Base-by-base conservation (phyloP, 208 protist species). In the Dictyostelium gargantuum region DNA sequence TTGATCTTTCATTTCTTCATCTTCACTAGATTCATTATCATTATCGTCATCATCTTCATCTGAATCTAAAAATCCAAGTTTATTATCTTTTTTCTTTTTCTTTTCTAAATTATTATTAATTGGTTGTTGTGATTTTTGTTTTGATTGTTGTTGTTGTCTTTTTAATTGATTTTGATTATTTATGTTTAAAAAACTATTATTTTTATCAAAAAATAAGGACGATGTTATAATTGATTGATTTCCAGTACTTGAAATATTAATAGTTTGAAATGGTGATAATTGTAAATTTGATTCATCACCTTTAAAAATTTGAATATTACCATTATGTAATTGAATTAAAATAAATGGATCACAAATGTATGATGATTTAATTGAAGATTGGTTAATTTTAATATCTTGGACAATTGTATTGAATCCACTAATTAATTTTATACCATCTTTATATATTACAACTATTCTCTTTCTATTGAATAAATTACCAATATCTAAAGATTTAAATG, bases 261-360 rank as follows among this genome's bases (percentile, higher is more conserved):
- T 61, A 11, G 23, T n/a, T 42, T 40, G 6, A 70, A 70, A 70
- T 70, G 38, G 29, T 23, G 15, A 11, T 40, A 70, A 40, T 70
- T 26, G 15, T 23, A 40, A 40, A 6, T 42, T 19, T 26, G 38
- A 6, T 8, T 70, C 13, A 19, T 79, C 68, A 29, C 82, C 66
- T 29, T 79, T 46, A n/a, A 42, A 68, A 10, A 89, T 9, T 13
- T 46, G 29, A 38, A 89, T 89, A 5, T 29, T 70, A 11, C 38
- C 48, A 52, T 89, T 42, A 48, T 48, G 19, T n/a, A 50, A 58
- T 6, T 38, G 40, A n/a, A 89, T 13, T 17, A 89, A 38, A n/a
- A 89, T 17, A 15, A 52, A 89, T n/a, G 82, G 82, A 50, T 89
- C 82, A 15, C 46, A 26, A 23, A 89, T 40, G 79, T 70, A 89